Base-by-base conservation (phyloP, 2,329 filamentous ascomycete species). In the Monosporascus cannonballus region DNA sequence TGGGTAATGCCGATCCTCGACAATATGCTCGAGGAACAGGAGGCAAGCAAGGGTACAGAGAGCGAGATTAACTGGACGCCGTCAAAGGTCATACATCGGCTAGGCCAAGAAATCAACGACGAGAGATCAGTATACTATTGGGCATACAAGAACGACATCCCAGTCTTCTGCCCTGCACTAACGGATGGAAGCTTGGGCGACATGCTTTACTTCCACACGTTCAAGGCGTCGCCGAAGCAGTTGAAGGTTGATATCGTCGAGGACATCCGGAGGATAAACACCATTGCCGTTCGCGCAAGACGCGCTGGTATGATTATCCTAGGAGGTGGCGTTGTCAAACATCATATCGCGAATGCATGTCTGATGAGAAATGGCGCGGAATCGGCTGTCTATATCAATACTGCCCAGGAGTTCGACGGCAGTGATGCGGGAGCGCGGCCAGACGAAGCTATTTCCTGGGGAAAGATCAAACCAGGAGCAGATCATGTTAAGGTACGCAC, bases 141-240 rank as follows among this genome's bases (percentile, higher is more conserved):
- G 94, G 93, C 93, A 1, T 95, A 88, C 75, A 94, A 92, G 74
- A 97, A 99, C 73, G 78, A 94, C 69, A 97, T 99, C 53, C 94
- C 94, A 1, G 87, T 99, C 17, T 99, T 99, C 76, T 97, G 93
- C 67, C 94, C 94, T 0, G 94, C 94, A 6, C 76, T 99, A 62
- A 99, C 94, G 0, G 94, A 99, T 66, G 94, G 94, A 18, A 96
- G 90, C 62, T 73, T 99, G 20, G 94, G 94, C 5, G 94, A 99
- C 70, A 99, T 99, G 94, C 78, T 99, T 41, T 97, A 96, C 73
- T 97, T 99, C 70, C 93, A 99, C 74, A 96, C 92, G 1, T 99
- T 91, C 81, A 94, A 93, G 69, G 74, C 89, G 0, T 92, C 89
- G 2, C 93, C 93, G 3, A 74, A 76, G 55, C 88, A 93, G 69